Evolutionary conservation across 345 rosid species (phyloP).

Genomic region (Camelina hispida): DNA sequence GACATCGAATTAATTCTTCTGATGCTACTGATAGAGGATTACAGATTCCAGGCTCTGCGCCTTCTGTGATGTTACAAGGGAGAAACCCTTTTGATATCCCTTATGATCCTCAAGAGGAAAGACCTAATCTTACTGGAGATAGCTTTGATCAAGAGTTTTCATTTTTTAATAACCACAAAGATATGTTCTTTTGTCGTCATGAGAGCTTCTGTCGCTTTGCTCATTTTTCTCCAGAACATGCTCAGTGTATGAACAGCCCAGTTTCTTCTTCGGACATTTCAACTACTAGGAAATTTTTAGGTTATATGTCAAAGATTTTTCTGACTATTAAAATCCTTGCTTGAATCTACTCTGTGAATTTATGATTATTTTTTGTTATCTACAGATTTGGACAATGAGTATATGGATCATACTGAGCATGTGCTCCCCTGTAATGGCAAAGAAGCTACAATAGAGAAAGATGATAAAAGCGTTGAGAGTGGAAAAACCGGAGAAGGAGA

Average conservation of each 20-base stretch:
- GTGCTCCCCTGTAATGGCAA: neutral
- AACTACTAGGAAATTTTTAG: slow-evolving; percentile 33
- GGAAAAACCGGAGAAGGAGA: neutral
- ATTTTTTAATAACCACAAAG: slow-evolving; percentile 53
- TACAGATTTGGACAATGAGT: slow-evolving; percentile 44
- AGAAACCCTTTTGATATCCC: slow-evolving; percentile 88
- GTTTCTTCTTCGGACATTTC: slow-evolving; percentile 26
- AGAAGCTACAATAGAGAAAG: slow-evolving; percentile 18
- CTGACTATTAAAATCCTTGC: neutral
- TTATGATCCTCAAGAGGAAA: slow-evolving; percentile 83
- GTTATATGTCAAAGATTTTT: slow-evolving; percentile 11
- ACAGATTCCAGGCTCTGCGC: slow-evolving; percentile 81
- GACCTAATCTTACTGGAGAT: slow-evolving; percentile 69
- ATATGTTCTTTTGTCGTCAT: slow-evolving; percentile 66
- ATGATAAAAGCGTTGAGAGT: neutral
- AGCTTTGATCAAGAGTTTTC: slow-evolving; percentile 71
- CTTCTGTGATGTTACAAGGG: slow-evolving; percentile 63
- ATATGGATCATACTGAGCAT: slow-evolving; percentile 38
- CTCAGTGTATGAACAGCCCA: slow-evolving; percentile 35
- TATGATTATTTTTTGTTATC: neutral
- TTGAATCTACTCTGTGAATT: neutral
- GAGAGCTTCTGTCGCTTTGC: slow-evolving; percentile 60
- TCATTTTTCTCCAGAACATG: slow-evolving; percentile 30
- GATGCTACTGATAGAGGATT: slow-evolving; percentile 29
- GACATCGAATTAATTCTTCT: slow-evolving; percentile 35